These are phyloP conservation scores for Tetratostichococcus sp. DNA, from an alignment of 139 green algal species.

Conservation along the genomic window DNA sequence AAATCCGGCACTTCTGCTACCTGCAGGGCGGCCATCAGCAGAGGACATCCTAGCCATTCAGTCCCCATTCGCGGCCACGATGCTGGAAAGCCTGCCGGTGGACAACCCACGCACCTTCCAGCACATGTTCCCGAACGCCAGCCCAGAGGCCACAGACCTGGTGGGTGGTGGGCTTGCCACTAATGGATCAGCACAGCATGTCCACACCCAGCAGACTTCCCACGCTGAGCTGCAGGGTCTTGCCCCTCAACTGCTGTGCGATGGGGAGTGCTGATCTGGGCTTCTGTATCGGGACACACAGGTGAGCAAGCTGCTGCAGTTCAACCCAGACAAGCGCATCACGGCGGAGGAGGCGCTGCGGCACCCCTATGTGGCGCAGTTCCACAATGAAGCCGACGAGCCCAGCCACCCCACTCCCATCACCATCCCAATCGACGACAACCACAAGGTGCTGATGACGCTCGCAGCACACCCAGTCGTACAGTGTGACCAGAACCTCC, in stretches of 20 bases:
- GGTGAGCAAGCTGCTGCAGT: conserved; percentile 57
- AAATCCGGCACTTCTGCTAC: no score
- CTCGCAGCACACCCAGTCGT: neutral
- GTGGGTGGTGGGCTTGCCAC: conserved; percentile 37
- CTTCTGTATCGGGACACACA: neutral
- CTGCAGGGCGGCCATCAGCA: conserved; percentile 37
- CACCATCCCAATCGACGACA: conserved; percentile 92
- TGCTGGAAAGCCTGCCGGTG: conserved; percentile 82
- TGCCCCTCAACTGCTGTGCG: no score
- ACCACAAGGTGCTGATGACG: conserved; percentile 74
- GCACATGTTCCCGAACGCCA: conserved; percentile 74
- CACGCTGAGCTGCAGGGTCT: no score
- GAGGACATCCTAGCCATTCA: conserved; percentile 82
- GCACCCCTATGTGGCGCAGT: conserved; percentile 94
- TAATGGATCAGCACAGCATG: neutral
- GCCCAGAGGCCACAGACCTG: conserved; percentile 78
- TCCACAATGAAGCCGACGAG: conserved; percentile 88
- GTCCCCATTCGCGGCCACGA: conserved; percentile 88
- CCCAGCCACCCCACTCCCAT: conserved; percentile 59
- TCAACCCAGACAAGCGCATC: conserved; percentile 86
- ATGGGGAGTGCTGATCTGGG: no score
- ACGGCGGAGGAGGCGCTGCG: conserved; percentile 80
- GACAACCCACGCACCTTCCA: conserved; percentile 45
- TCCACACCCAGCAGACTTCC: no score
- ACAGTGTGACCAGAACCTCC: no score